phyloP scores from a whole-genome alignment of 2,329 filamentous ascomycete species.

The Penicillium psychrosexuale region DNA sequence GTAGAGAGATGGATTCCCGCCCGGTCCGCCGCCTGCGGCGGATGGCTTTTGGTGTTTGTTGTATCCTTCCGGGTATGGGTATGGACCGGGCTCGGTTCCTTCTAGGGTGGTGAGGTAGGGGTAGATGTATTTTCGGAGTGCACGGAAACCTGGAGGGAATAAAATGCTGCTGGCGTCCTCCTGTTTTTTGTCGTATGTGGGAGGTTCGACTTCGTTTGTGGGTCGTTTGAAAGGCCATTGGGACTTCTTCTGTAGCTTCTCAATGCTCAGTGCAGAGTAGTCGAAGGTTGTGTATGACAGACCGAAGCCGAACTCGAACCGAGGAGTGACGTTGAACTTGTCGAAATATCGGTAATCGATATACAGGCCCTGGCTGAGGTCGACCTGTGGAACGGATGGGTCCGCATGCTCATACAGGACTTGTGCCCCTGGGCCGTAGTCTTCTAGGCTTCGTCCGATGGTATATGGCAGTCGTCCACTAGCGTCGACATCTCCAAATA shows the following conservation, averaged over 20 bases:
- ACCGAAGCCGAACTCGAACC: conserved; percentile 83
- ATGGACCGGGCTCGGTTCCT: conserved; percentile 45
- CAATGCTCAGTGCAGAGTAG: conserved; percentile 55
- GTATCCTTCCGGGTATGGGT: conserved; percentile 58
- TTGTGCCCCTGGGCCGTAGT: conserved; percentile 71
- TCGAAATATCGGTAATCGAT: conserved; percentile 91
- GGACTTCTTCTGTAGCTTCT: conserved; percentile 49
- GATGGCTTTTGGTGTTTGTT: conserved; percentile 51
- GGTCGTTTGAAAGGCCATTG: conserved; percentile 45
- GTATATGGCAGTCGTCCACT: conserved; percentile 87
- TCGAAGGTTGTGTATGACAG: conserved; percentile 76
- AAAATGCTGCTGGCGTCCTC: conserved; percentile 57
- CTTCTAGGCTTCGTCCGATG: conserved; percentile 67
- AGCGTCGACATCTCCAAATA: conserved; percentile 74
- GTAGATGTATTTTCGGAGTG: conserved; percentile 68
- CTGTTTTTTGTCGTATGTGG: conserved; percentile 54
- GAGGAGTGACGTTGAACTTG: conserved; percentile 67
- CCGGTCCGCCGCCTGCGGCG: conserved; percentile 64
- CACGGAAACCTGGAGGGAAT: conserved; percentile 60
- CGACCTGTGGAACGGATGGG: conserved; percentile 68
- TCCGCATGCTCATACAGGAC: conserved; percentile 68
- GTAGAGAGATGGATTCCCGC: conserved; percentile 49
- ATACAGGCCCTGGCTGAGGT: conserved; percentile 78
- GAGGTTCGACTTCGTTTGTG: conserved; percentile 45
- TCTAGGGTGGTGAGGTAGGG: conserved; percentile 60